Evolutionary conservation across 495 filamentous ascomycete species (phyloP), one percentile per base, ranked within the genome.

Genomic region (Parathielavia hyrcaniae): DNA sequence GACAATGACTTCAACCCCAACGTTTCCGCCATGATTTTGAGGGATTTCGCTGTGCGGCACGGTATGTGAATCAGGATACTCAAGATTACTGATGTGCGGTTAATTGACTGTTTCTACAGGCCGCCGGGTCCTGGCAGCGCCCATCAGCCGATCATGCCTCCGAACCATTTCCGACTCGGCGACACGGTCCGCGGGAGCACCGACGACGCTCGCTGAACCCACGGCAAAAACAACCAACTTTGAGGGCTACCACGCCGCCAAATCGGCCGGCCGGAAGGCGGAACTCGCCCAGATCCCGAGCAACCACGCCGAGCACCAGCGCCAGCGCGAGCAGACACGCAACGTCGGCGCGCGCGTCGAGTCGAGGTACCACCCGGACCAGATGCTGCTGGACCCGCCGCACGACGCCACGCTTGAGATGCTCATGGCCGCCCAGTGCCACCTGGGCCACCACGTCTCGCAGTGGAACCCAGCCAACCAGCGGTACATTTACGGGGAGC

Each of bases 381-480:
- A 78, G 44, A 64, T 89, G 57, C 73, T 95, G 65, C 70, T 67
- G 32, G 76, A 89, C 68, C 92, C 95, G 1, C 90, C 90, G 5
- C 71, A 74, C 63, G 86, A 97, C 61, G 82, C 95, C 47, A 90
- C 90, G 55, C 85, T 98, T 55, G 91, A 96, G 75, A 80, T 95
- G 53, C 83, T 98, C 61, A 85, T 98, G 75, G 92, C 93, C 23
- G 85, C 86, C 11, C 89, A 95, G 70, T 83, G 84, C 32, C 93
- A 98, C 76, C 82, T 97, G 67, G 93, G 93, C 58, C 93, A 97
- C 76, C 79, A 86, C 63, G 93, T 88, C 3, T 90, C 90, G 47
- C 83, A 91, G 55, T 98, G 93, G 93, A 95, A 97, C 75, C 92
- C 95, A 14, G 84, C 84, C 40, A 98, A 97, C 77, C 84, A 89